Base-by-base conservation (phyloP, 768 basidiomycete species). In the Galerina marginata region DNA sequence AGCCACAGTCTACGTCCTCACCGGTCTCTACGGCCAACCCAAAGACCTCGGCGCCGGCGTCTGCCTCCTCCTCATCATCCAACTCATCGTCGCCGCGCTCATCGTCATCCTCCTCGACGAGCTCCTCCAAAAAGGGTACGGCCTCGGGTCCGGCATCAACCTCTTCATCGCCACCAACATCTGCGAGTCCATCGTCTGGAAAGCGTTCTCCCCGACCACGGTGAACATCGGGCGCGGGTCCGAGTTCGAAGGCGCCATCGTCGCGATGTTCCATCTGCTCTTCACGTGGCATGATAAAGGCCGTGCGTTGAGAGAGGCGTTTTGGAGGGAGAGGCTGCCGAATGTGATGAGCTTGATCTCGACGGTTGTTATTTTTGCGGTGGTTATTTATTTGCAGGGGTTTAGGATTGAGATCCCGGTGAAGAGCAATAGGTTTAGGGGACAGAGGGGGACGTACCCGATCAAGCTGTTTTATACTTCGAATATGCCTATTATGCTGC, bases 401-500 rank as follows among this genome's bases (percentile, higher is more conserved):
- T 99, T 99, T 92, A 84, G 96, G 61, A 92, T 99, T 63, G 96
- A 99, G 74, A 98, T 99, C 72, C 96, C 96, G 7, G 93, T 99
- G 73, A 99, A 99, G 86, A 91, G 89, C 79, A 95, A 93, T 82
- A 86, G 88, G 65, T 94, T 95, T 89, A 86, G 95, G 59, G 97
- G 97, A n/a, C 95, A 98, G 75, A 85, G 96, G 33, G 96, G 93
- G 43, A 86, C 87, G 12, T 99, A 98, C 81, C 97, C 97, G 53
- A 86, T 99, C 81, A 99, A 99, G 80, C 87, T 99, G 39, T 99
- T 99, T 81, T 99, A 99, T 79, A 99, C 97, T 14, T 91, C 88
- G 45, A 99, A 99, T 81, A 99, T 98, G 96, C 96, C 96, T 58
- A 99, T 99, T 82, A 99, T 99, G 96, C 86, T 99, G 61, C 93